Evolutionary conservation across 768 basidiomycete species (phyloP), one percentile per base, ranked within the genome.

Genomic region (Hebeloma cylindrosporum): DNA sequence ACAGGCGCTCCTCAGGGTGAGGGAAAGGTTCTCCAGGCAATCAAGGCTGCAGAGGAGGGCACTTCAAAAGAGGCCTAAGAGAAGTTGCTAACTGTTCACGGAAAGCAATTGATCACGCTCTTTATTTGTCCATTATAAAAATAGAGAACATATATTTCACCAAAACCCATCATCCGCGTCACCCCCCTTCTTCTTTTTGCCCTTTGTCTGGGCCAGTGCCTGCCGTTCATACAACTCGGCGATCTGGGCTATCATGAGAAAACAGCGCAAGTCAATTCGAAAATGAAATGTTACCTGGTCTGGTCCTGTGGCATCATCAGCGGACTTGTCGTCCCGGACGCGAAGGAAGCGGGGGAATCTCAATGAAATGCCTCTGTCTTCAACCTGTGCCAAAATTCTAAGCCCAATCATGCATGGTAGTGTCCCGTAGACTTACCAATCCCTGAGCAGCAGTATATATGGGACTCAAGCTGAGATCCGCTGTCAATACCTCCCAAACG

Each of bases 401-500:
- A 37, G 22, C 13, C 17, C 10, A 29, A 17, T 13, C 27, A n/a
- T 10, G 16, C 16, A 34, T 3, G 13, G 25, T 6, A 36, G 14
- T 25, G 25, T 27, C 5, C 29, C 21, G 22, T 20, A 35, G 3
- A 72, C 85, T 50, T 58, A 93, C 93, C 71, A 89, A 58, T 56
- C 93, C 93, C 60, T 92, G 88, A 14, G 87, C 93, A 3, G 93
- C 94, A n/a, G 88, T 88, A 59, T 97, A 97, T 40, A 97, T 77
- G 6, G 96, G 96, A 67, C 94, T 97, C 68, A 98, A 69, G 65
- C 93, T 96, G 58, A 99, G 65, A 69, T 99, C 96, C 5, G 96
- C 96, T 2, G 95, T 90, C 59, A 98, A 77, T 35, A 99, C 94
- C 68, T 99, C 96, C 95, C 96, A 98, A 2, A 99, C 92, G 14